Evolutionary conservation across 371 early-diverging fungal species (phyloP), one percentile per base, ranked within the genome.

Genomic region (Furculomyces boomerangus): DNA sequence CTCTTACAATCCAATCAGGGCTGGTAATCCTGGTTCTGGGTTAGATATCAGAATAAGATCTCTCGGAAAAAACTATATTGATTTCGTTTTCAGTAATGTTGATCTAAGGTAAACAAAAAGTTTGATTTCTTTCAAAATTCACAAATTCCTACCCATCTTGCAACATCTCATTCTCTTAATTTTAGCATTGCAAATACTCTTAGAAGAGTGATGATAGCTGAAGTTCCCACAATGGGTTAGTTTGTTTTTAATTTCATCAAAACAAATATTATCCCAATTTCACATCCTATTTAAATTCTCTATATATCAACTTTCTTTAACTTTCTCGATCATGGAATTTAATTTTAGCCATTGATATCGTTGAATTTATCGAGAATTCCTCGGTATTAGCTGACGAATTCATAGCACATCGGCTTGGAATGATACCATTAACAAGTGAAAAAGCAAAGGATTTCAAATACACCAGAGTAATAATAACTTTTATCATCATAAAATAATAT

Each of bases 321-420:
- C 50, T 3, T 5, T 5, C 41, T 1, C n/a, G 3, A 49, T 5
- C 44, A n/a, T 54, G 44, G 32, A 22, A 29, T 10, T 3, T 27
- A 29, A 25, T 50, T 53, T 22, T 65, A 75, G 97, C 99, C n/a
- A 95, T 99, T 52, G 99, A 99, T 61, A 78, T 96, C 72, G 95
- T 99, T 18, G 86, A 94, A 68, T 83, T 99, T 58, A 84, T 88
- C 54, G 76, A 80, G 22, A 99, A 99, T 72, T 86, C 92, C 40
- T 88, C 96, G 0, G 93, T 95, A 2, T 77, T 99, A 26, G 86
- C 96, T 10, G 99, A 99, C 72, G 99, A 99, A 69, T 93, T 93
- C 65, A 73, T 99, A 58, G 92, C 98, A 5, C 99, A 99, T 71
- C 80, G 99, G 44, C 76, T 99, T 52, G 99, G 99, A 37, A 78